Base-by-base conservation (phyloP, 345 rosid species). In the Syzygium jambos region DNA sequence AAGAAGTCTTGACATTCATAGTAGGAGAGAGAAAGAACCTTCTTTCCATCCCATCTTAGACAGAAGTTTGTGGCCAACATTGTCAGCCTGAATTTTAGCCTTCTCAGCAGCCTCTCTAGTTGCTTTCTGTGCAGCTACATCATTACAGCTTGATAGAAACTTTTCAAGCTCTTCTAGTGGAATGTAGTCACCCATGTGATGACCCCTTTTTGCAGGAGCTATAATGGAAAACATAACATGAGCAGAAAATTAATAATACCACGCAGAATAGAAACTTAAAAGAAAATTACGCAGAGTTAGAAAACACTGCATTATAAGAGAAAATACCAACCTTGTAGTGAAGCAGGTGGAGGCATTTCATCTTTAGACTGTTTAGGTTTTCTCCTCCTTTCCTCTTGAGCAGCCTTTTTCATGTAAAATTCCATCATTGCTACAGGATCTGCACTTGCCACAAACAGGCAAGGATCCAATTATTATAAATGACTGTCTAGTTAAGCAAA, bases 1-100 rank as follows among this genome's bases (percentile, higher is more conserved):
- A 73, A 38, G 7, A 73, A 34, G 10, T 19, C 9, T 43, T 11
- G 41, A 68, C 25, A 68, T 12, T 34, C 80, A 38, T 34, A 41
- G 25, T 34, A 4, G 86, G 77, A 59, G 87, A 83, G 88, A 61
- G 84, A 78, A 23, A 54, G 88, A 63, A 98, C 99, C 99, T 96
- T 96, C 99, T 96, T 91, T 96, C 99, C 99, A 96, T 34, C 99
- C 99, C 99, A 98, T 98, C 94, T 96, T 96, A 19, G 99, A 95
- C 91, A 96, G 90, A 85, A 98, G 96, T 77, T 89, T 96, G 89
- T 98, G 99, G 65, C 99, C 99, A 83, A 98, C 99, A 87, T 98
- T 96, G 90, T 96, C 97, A 56, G 99, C 96, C 91, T 98, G 98
- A 86, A 98, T 98, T 91, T 90, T 95, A 15, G 98, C 96, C 89